Conservation (phyloP, 1,284 basidiomycete genomes). For the Meripilus lineatus region DNA sequence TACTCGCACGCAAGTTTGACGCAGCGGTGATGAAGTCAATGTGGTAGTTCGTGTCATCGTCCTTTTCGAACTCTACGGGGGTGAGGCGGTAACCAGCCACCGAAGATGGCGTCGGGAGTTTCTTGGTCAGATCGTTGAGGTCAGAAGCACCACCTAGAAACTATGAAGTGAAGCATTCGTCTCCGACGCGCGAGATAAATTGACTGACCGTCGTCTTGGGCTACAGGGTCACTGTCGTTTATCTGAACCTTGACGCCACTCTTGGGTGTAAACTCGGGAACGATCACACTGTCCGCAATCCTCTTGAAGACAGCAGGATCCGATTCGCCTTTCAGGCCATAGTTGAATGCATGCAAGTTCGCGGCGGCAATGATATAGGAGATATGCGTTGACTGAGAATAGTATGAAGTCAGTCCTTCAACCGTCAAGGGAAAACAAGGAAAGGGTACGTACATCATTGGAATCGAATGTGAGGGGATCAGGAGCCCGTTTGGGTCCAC, state of each 20-base stretch:
- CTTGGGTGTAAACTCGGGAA: constrained; percentile 93
- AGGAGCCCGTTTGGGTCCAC: constrained; percentile 97
- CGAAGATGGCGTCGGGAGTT: constrained; percentile 84
- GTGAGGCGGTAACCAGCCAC: constrained; percentile 92
- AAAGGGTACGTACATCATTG: constrained; percentile 73
- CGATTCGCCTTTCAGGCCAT: constrained; percentile 89
- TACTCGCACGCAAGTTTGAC: constrained; percentile 94
- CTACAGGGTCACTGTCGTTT: constrained; percentile 86
- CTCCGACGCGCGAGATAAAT: constrained; percentile 23
- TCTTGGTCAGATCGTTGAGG: constrained; percentile 50
- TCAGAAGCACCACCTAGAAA: constrained; percentile 45
- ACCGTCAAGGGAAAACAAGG: not conserved
- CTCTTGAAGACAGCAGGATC: constrained; percentile 82
- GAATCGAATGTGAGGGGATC: constrained; percentile 87
- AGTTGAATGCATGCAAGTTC: constrained; percentile 98
- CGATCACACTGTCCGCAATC: constrained; percentile 78
- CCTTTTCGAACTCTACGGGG: constrained; percentile 99
- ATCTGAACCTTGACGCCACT: constrained; percentile 94
- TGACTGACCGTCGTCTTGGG: constrained; percentile 44
- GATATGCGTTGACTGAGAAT: constrained; percentile 73
- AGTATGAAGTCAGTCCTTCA: constrained; percentile 9
- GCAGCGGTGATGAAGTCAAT: constrained; percentile 99
- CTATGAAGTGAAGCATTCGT: too few relatives aligned
- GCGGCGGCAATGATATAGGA: constrained; percentile 91
- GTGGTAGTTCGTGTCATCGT: constrained; percentile 97